These are phyloP conservation scores for Trypanosoma cruzi DNA, from an alignment of 208 protist species.

Conservation along the genomic window DNA sequence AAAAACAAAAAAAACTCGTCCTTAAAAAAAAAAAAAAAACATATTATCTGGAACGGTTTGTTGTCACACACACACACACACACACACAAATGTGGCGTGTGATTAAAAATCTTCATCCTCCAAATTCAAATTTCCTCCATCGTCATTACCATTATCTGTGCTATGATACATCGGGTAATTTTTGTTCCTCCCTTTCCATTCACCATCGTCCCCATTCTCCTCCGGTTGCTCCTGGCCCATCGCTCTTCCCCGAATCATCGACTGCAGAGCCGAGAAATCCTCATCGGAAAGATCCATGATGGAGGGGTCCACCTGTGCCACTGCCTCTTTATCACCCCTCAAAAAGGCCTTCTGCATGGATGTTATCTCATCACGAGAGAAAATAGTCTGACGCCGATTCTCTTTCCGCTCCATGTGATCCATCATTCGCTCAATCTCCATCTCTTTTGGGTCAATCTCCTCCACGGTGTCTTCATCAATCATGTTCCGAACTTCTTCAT, in stretches of 20 bases:
- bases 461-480: constrained; percentile 37
- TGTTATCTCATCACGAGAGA: constrained; percentile 63
- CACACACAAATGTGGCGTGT: not conserved
- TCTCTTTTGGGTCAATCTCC: constrained; percentile 50
- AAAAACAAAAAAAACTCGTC: constrained; percentile 4
- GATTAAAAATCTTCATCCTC: not conserved
- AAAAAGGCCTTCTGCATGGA: constrained; percentile 54
- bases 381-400: constrained; percentile 51
- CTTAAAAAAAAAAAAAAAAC: not conserved
- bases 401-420: constrained; percentile 53
- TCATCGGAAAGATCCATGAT: constrained; percentile 54
- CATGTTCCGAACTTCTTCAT: constrained; percentile 9
- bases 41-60: not conserved
- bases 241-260: constrained; percentile 20
- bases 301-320: constrained; percentile 56
- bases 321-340: constrained; percentile 44
- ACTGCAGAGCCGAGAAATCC: constrained; percentile 50
- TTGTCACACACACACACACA: not conserved
- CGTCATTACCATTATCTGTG: not conserved
- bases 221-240: not conserved
- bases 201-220: not conserved
- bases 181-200: not conserved
- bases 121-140: not conserved
- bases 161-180: not conserved
- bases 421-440: constrained; percentile 80